Evolutionary conservation across 202 grass and related monocot species (phyloP).

Genomic region (Schoenoplectus triqueter): DNA sequence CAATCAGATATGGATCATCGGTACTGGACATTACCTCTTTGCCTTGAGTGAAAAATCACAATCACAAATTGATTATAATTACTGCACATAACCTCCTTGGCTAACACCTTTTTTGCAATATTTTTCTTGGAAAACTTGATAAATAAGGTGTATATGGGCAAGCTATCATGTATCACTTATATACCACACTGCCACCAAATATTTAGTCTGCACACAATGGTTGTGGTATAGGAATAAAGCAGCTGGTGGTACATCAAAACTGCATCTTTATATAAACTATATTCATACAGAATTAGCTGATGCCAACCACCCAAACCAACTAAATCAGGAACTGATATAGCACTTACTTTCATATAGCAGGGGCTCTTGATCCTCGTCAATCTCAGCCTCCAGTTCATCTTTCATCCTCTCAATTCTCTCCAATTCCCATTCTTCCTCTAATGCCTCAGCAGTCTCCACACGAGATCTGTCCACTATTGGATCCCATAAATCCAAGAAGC

Average conservation of each 20-base stretch:
- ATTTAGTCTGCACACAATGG: not conserved
- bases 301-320: not conserved
- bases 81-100: not conserved
- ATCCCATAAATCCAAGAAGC: conserved; percentile 94
- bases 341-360: conserved; percentile 91
- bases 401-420: conserved; percentile 98
- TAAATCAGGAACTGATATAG: conserved; percentile 13
- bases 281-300: not conserved
- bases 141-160: not conserved
- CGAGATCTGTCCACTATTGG: conserved; percentile 84
- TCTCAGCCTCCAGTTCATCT: conserved; percentile 96
- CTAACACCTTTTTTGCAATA: not conserved
- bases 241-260: not conserved
- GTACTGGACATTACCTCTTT: not conserved
- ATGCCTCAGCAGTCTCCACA: conserved; percentile 68
- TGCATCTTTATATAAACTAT: not conserved
- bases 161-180: not conserved
- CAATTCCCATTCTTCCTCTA: conserved; percentile 98
- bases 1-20: not conserved
- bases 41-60: not conserved
- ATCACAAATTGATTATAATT: not conserved
- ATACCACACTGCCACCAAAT: not conserved
- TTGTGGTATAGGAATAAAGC: not conserved
- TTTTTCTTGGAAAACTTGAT: not conserved
- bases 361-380: conserved; percentile 98